Evolutionary conservation across 306 rosid species (phyloP), one percentile per base, ranked within the genome.

Genomic region (Trichosanthes truncata): DNA sequence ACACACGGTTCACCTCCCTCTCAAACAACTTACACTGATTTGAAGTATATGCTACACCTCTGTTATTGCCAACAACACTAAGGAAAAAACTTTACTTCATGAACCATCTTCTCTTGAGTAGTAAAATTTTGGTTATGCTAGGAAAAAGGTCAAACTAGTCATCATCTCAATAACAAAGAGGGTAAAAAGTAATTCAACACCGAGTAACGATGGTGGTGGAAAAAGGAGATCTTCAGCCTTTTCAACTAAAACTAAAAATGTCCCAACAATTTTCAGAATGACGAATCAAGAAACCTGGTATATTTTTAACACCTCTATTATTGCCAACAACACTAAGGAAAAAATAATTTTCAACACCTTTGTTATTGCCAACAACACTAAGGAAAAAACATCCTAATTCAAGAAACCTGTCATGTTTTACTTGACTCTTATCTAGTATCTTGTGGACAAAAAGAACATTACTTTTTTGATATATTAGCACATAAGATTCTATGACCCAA

Each of bases 401-500:
- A 41, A 68, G 20, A 21, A 21, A 55, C 7, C 76, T 2, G 20
- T 6, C 76, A 43, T 1, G 7, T 33, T 73, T 73, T 31, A 65
- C 25, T 65, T 6, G 23, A 73, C 21, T 48, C 78, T n/a, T n/a
- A n/a, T n/a, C n/a, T n/a, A n/a, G 15, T 73, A 73, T 13, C 41
- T 25, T 26, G 78, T 29, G 78, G 78, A 33, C 41, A 33, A 49
- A 49, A 74, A 11, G 46, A 51, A 31, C 21, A 49, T 49, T 74
- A 51, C 78, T n/a, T 29, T 74, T 74, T 74, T 17, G 2, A 73
- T 73, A 74, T n/a, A 49, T 52, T 43, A 74, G 63, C 78, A 49
- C 25, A 51, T 20, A 74, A 51, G 31, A 52, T 52, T 74, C 31
- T 74, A 18, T 33, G 63, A 48, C 63, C 60, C 63, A 20, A 20